phyloP scores from a whole-genome alignment of 768 basidiomycete species.

The Rhodotorula taiwanensis region DNA sequence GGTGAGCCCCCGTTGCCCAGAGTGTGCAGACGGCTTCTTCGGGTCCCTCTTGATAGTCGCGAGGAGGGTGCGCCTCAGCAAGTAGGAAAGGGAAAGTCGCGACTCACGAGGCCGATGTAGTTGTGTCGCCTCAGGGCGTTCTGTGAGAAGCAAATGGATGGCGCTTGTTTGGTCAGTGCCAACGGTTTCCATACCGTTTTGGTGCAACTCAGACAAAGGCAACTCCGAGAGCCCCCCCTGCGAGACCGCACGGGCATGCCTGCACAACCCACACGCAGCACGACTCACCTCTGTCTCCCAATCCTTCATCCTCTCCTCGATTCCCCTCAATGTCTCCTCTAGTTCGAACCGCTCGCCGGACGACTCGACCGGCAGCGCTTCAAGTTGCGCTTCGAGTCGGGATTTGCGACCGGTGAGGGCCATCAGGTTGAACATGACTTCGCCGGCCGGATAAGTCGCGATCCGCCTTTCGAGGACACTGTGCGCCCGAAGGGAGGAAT shows the following conservation, averaged over 20 bases:
- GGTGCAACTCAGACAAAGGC: too few species aligned
- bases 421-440: conserved; percentile 56
- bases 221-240: too few species aligned
- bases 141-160: conserved; percentile 11
- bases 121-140: conserved; percentile 81
- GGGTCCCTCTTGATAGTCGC: too few species aligned
- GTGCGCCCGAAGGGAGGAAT: too few species aligned
- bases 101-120: conserved; percentile 55
- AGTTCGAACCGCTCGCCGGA: conserved; percentile 55
- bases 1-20: too few species aligned
- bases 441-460: conserved; percentile 77
- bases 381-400: conserved; percentile 50
- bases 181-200: too few species aligned
- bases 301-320: conserved; percentile 37
- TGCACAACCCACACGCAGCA: neutral
- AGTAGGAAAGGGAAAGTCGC: neutral
- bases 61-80: too few species aligned
- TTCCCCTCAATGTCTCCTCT: conserved; percentile 57
- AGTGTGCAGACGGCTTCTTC: too few species aligned
- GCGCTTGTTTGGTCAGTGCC: too few species aligned
- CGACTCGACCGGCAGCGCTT: conserved; percentile 49
- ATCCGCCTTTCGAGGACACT: conserved; percentile 76
- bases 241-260: too few species aligned
- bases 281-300: conserved; percentile 30
- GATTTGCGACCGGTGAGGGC: conserved; percentile 51